These are phyloP conservation scores for Kluyveromyces starmeri DNA, from an alignment of 805 yeast genomes.

Conservation along the genomic window DNA sequence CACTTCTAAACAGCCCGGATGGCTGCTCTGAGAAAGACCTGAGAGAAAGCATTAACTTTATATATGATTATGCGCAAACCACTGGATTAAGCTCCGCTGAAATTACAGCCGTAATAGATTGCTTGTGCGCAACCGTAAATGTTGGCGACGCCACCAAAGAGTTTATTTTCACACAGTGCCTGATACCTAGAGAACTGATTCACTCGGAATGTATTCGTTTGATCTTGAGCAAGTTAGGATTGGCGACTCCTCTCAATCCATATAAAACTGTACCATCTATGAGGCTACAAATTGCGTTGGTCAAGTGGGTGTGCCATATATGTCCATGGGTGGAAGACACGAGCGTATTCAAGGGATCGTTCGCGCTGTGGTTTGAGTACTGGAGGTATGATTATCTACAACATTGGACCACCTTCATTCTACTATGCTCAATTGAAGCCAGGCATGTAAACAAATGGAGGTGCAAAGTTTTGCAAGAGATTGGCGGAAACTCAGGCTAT, in stretches of 20 bases:
- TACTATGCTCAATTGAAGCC: constrained; percentile 27
- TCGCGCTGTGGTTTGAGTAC: constrained; percentile 28
- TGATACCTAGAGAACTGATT: constrained; percentile 26
- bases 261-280: constrained; percentile 14
- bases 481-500: constrained; percentile 19
- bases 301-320: constrained; percentile 31
- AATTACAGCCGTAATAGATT: constrained; percentile 12
- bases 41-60: neutral
- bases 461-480: constrained; percentile 16
- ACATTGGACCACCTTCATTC: constrained; percentile 26
- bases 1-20: neutral
- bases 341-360: constrained; percentile 11
- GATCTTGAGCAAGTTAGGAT: constrained; percentile 28
- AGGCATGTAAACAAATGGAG: constrained; percentile 27
- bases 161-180: constrained; percentile 19
- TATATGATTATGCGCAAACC: constrained; percentile 11
- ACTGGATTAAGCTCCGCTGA: constrained; percentile 16
- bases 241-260: constrained; percentile 15
- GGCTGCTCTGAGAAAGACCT: neutral
- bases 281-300: constrained; percentile 21
- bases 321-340: constrained; percentile 18
- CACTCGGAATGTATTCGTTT: constrained; percentile 17
- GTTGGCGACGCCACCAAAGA: constrained; percentile 11
- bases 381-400: constrained; percentile 32
- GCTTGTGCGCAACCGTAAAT: constrained; percentile 11